Evolutionary conservation across 495 filamentous ascomycete genomes (phyloP).

Genomic region (Penicillium ochrochloron): DNA sequence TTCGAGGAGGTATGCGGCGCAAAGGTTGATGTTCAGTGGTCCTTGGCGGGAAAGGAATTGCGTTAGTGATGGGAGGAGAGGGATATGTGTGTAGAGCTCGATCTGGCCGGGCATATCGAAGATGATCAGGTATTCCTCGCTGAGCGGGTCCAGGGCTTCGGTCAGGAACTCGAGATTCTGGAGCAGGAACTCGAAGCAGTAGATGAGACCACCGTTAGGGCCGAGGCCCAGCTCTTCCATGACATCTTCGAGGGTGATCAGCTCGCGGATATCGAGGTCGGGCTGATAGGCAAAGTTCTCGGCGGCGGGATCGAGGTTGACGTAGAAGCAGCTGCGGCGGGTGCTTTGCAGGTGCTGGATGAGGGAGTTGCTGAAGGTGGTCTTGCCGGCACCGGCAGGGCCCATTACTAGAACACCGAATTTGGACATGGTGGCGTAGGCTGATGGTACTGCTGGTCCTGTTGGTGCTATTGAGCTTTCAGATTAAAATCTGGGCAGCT

Average conservation of each 20-base stretch:
- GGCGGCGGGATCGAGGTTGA: slow-evolving; percentile 97
- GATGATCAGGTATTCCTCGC: slow-evolving; percentile 93
- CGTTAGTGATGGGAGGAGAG: slow-evolving; percentile 84
- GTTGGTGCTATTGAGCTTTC: neutral
- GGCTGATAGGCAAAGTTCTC: slow-evolving; percentile 90
- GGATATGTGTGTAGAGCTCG: slow-evolving; percentile 97
- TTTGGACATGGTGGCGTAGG: slow-evolving; percentile 72
- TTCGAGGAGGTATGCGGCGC: slow-evolving; percentile 95
- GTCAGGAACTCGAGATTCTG: slow-evolving; percentile 96
- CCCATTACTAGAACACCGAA: slow-evolving; percentile 95
- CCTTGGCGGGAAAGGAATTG: slow-evolving; percentile 79
- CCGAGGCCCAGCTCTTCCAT: slow-evolving; percentile 97
- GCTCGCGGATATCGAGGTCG: slow-evolving; percentile 94
- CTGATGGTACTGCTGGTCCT: neutral
- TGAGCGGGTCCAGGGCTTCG: slow-evolving; percentile 80
- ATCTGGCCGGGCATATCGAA: slow-evolving; percentile 99
- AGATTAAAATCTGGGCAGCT: slow-evolving; percentile 4
- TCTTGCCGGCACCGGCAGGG: slow-evolving; percentile 88
- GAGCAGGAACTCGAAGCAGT: slow-evolving; percentile 93
- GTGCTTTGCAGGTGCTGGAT: slow-evolving; percentile 90
- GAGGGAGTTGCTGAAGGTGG: slow-evolving; percentile 91
- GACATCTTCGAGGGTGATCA: slow-evolving; percentile 94
- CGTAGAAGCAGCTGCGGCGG: slow-evolving; percentile 90
- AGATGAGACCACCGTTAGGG: slow-evolving; percentile 94
- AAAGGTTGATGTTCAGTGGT: slow-evolving; percentile 85